A percentile compares a stretch with the other conserved stretches of the same genome.
phyloP scores from a whole-genome alignment of 106 monocot genomes.

The Alisma plantagoaquatica region DNA sequence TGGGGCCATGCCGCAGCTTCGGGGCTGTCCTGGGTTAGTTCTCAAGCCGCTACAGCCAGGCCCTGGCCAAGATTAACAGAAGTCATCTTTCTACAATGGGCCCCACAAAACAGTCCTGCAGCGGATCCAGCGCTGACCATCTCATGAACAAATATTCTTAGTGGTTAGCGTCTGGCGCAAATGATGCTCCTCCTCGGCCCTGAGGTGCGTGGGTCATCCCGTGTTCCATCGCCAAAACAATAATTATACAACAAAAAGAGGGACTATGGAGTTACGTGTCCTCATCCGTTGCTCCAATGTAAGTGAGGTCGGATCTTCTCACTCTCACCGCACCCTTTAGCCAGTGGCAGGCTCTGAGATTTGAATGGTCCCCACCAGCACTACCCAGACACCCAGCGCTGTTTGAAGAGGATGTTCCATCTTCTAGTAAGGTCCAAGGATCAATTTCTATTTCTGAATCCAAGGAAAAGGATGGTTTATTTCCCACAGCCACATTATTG shows the following conservation, averaged over 20 bases:
- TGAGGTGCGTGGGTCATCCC: too few relatives aligned
- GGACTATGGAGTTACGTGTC: slow-evolving; percentile 79
- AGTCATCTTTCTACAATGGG: too few relatives aligned
- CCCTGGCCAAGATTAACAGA: too few relatives aligned
- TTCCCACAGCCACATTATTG: slow-evolving; percentile 29
- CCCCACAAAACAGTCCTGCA: too few relatives aligned
- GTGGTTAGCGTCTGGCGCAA: too few relatives aligned
- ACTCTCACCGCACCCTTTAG: slow-evolving; percentile 92
- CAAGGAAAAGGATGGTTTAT: slow-evolving; percentile 24
- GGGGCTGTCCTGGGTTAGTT: too few relatives aligned
- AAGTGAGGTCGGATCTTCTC: slow-evolving; percentile 87
- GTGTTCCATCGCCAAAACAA: too few relatives aligned
- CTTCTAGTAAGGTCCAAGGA: slow-evolving; percentile 92
- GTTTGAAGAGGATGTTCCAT: slow-evolving; percentile 45
- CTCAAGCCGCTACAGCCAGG: too few relatives aligned
- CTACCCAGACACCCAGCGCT: slow-evolving; percentile 20
- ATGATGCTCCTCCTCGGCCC: too few relatives aligned
- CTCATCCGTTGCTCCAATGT: slow-evolving; percentile 71
- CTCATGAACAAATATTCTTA: too few relatives aligned
- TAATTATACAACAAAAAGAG: slow-evolving; percentile 4
- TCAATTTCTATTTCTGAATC: slow-evolving; percentile 71
- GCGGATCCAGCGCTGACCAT: too few relatives aligned
- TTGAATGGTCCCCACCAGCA: slow-evolving; percentile 47
- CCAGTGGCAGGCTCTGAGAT: slow-evolving; percentile 86
- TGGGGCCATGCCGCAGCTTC: too few relatives aligned